Evolutionary conservation across 2,329 filamentous ascomycete genomes (phyloP).

Genomic region (Niveomyces coronatus): DNA sequence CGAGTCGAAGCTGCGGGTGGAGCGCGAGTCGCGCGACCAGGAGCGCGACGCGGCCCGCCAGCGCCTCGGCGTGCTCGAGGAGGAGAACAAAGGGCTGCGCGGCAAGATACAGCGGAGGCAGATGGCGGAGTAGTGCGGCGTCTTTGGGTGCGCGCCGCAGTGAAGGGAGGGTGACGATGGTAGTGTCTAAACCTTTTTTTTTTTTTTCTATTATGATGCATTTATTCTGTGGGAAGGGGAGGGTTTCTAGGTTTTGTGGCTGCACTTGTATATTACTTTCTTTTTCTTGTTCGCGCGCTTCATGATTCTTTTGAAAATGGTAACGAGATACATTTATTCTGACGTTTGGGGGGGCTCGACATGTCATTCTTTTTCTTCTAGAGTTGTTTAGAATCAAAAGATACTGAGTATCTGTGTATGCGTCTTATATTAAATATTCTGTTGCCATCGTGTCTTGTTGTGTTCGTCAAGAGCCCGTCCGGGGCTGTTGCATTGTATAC

Average conservation of each 20-base stretch:
- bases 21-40: conserved; percentile 74
- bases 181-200: not conserved
- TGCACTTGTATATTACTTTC: not conserved
- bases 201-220: conserved; percentile 1
- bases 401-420: not conserved
- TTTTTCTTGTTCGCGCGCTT: not conserved
- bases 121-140: conserved; percentile 7
- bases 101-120: conserved; percentile 19
- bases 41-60: conserved; percentile 78
- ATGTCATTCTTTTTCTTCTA: not conserved
- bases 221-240: conserved; percentile 1
- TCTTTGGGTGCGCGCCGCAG: not conserved
- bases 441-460: not conserved
- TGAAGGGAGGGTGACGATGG: not conserved
- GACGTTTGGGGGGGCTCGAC: not conserved
- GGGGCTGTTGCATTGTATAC: no score
- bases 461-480: no score
- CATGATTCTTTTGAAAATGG: not conserved
- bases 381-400: conserved; percentile 5
- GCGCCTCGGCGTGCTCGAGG: conserved; percentile 64
- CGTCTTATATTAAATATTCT: not conserved
- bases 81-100: conserved; percentile 61
- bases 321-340: not conserved
- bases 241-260: not conserved
- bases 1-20: conserved; percentile 79